Percentiles rank a stretch among this genome's conserved stretches.
Evolutionary conservation across 2,329 filamentous ascomycete genomes (phyloP).

Genomic region (Plectosphaerella plurivora): DNA sequence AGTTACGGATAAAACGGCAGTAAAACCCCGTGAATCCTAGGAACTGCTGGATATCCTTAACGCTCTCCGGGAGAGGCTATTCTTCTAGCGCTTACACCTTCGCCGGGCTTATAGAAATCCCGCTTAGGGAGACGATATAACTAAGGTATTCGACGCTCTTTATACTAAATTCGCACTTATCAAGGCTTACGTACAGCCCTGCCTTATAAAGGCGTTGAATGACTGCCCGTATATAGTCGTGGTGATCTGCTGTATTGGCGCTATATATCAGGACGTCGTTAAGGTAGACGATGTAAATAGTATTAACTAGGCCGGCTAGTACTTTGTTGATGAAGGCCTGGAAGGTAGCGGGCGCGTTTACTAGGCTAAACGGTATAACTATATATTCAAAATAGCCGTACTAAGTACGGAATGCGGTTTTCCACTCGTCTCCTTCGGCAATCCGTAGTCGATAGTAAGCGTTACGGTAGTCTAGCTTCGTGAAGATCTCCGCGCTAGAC

Average conservation of each 20-base stretch:
- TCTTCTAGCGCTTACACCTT: constrained; percentile 1
- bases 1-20: constrained; percentile 9
- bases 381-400: not conserved
- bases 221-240: not conserved
- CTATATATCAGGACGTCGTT: not conserved
- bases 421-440: not conserved
- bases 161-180: not conserved
- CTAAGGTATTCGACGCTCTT: constrained; percentile 1
- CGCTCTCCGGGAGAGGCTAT: not conserved
- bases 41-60: constrained; percentile 4
- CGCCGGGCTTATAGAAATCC: not conserved
- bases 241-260: not conserved
- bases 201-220: no score
- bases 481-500: constrained; percentile 17
- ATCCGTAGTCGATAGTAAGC: constrained; percentile 14
- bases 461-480: constrained; percentile 24
- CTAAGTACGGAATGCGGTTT: not conserved
- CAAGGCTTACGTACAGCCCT: not conserved
- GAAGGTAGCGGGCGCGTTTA: not conserved
- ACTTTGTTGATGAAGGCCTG: no score
- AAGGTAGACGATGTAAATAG: not conserved
- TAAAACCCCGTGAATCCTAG: constrained; percentile 10
- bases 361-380: not conserved
- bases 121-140: constrained; percentile 4
- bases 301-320: not conserved